phyloP scores from a whole-genome alignment of 495 filamentous ascomycete species.

The Penicillium silybi region DNA sequence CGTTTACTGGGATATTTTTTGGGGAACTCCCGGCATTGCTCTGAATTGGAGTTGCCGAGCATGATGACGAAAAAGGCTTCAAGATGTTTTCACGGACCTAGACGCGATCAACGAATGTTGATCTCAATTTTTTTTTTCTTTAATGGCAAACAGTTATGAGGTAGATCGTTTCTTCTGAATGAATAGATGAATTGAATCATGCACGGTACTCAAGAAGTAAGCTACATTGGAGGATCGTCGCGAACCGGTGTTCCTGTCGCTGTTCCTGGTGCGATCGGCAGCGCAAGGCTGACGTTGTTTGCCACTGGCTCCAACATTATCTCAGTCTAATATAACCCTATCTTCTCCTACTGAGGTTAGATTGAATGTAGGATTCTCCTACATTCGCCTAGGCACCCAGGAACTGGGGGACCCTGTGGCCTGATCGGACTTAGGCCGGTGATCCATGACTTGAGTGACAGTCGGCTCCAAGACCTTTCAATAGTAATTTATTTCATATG shows the following conservation, averaged over 20 bases:
- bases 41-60: not conserved
- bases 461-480: not conserved
- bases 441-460: not conserved
- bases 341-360: not conserved
- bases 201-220: not conserved
- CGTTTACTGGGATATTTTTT: not conserved
- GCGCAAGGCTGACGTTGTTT: not conserved
- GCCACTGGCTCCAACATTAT: not conserved
- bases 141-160: conserved; percentile 27
- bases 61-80: conserved; percentile 29
- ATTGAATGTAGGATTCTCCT: not conserved
- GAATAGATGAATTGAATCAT: conserved; percentile 28
- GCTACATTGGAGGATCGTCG: not conserved
- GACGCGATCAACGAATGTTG: conserved; percentile 15
- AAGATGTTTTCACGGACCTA: conserved; percentile 27
- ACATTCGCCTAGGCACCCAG: not conserved
- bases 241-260: not conserved
- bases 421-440: not conserved
- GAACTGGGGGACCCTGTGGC: too few species aligned
- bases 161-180: conserved; percentile 25
- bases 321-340: not conserved
- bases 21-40: not conserved
- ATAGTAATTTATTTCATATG: not conserved
- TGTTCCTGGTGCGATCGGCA: not conserved
- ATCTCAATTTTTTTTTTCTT: conserved; percentile 17